These are phyloP conservation scores for Waltiozyma sp. DNA, from an alignment of 1,139 yeast species.

Conservation along the genomic window DNA sequence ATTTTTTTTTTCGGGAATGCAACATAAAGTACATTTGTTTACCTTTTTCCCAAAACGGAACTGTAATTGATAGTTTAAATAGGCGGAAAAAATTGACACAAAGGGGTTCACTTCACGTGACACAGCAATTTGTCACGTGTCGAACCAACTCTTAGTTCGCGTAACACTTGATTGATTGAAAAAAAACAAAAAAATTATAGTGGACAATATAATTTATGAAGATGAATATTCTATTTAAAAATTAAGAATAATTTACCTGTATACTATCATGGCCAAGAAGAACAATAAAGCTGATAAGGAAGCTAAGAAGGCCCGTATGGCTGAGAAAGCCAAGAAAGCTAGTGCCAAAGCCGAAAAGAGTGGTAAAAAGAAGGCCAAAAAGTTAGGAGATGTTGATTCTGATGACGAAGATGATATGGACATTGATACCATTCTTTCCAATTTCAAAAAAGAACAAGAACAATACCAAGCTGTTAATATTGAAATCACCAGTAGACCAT, in stretches of 20 bases:
- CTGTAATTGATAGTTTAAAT: not conserved
- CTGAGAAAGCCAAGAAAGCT: constrained; percentile 74
- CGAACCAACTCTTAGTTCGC: no score
- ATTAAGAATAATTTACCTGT: no score
- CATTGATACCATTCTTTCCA: constrained; percentile 72
- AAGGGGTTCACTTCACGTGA: not conserved
- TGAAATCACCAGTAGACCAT: constrained; percentile 47
- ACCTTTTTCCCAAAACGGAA: not conserved
- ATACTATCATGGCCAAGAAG: constrained; percentile 92
- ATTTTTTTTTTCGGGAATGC: no score
- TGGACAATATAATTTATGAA: no score
- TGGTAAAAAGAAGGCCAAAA: constrained; percentile 64
- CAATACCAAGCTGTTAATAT: constrained; percentile 63
- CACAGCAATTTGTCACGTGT: not conserved
- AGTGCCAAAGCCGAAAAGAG: constrained; percentile 63
- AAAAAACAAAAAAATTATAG: no score
- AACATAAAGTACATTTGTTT: no score
- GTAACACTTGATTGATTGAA: no score
- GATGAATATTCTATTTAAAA: no score
- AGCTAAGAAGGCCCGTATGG: constrained; percentile 82
- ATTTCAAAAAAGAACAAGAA: constrained; percentile 70
- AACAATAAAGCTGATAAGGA: constrained; percentile 70
- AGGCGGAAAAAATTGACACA: not conserved
- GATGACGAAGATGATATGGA: constrained; percentile 76
- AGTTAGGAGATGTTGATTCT: constrained; percentile 45